Base-by-base conservation (phyloP, 768 basidiomycete genomes). In the Lactarius sanguifluus region DNA sequence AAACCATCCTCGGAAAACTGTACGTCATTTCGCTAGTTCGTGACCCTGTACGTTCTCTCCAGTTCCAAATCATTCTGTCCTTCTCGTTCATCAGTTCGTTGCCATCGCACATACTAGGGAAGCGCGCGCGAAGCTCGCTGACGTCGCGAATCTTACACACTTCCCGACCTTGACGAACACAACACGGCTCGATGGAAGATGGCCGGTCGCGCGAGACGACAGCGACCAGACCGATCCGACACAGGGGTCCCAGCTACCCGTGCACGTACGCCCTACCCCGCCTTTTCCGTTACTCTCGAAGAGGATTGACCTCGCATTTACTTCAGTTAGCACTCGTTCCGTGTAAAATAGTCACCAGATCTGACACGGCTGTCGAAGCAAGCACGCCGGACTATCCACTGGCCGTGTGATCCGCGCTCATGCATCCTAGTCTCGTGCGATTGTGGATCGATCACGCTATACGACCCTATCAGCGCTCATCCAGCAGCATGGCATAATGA, bases 1-100 rank as follows among this genome's bases (percentile, higher is more conserved):
- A 75, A 52, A 59, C 67, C 6, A 64, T 76, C 16, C 66, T 76
- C 2, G 75, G 75, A 4, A 76, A 76, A 61, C 64, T 76, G 41
- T 76, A 76, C 62, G 72, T 74, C 0, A 74, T 76, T 25, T 76
- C 75, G 1, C 66, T 76, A n/a, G 1, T 74, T 76, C 16, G 71
- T 71, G 23, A 74, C 73, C 8, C 55, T 76, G 75, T 75, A 57
- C 43, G 74, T 67, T 52, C 25, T 28, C 32, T 15, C n/a, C 23
- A 6, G 15, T 5, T 15, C 34, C 5, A 2, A 5, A 9, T 50
- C 41, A 2, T 2, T 13, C 18, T 50, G 2, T 52, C 20, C n/a
- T 28, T 43, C 20, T 38, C 2, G 23, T 23, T 52, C 20, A 34
- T 12, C 7, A 45, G 20, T 7, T 16, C 7, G n/a, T 36, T 36